Base-by-base conservation (phyloP, 2,329 filamentous ascomycete species). In the Xylariaceae sp. region DNA sequence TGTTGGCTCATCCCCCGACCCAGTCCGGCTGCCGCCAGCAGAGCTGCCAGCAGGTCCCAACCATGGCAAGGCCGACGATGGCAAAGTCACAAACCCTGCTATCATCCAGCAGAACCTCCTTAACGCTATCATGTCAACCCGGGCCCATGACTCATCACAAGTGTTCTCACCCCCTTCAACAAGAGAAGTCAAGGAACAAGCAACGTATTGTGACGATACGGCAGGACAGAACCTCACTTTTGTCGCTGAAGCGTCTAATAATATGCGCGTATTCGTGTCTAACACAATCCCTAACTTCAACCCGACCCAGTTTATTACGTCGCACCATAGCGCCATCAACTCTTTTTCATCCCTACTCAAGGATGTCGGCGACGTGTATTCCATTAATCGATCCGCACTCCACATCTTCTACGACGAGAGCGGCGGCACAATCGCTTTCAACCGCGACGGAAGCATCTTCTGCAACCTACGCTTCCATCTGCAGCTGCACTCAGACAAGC, bases 381-480 rank as follows among this genome's bases (percentile, higher is more conserved):
- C 84, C 2, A 80, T 98, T 20, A 79, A 84, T 1, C 79, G 83
- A 0, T 79, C 82, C 29, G 86, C 86, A 2, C 73, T 98, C 54
- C 93, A 96, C 70, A 89, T 98, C 48, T 98, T 93, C 76, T 91
- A 92, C 66, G 93, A 97, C 65, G 84, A 88, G 41, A 74, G 77
- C 2, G 90, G 91, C 3, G 85, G 84, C 53, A 93, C 91, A 0
- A 96, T 99, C 60, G 95, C 93, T 0, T 99, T 99, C 80, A 99
- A 99, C 71, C 83, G 84, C 7, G 85, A 82, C 40, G 93, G 93
- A 40, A 91, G 89, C 66, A 84, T 99, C 26, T 99, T 98, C 77
- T 97, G 92, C 79, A 99, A 99, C 70, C 82, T 96, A 61, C 82
- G 90, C 18, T 96, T 91, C 78, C 98, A 93, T 72, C 75, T 89